These are phyloP conservation scores for Leishmania martiniquensis DNA, from an alignment of 208 protist species.

Conservation along the genomic window DNA sequence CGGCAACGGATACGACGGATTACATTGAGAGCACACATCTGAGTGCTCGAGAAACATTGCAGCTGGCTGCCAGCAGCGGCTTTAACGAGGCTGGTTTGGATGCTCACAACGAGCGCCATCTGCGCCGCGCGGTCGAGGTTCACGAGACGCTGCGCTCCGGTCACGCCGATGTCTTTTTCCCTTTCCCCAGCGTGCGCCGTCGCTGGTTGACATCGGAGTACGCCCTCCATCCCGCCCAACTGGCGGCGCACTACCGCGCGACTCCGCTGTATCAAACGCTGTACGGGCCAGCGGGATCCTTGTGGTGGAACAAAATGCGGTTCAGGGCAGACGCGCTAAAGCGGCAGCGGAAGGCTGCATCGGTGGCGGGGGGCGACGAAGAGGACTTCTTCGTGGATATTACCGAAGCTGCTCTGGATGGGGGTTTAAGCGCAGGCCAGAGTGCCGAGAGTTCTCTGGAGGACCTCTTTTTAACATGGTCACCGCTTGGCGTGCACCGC, in stretches of 20 bases:
- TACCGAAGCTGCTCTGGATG: background rate
- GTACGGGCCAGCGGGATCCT: conserved; percentile 14
- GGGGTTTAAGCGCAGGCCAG: background rate
- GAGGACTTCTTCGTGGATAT: conserved; percentile 13
- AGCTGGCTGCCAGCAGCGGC: background rate
- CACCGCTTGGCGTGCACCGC: conserved; percentile 40
- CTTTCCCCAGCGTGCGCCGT: conserved; percentile 64
- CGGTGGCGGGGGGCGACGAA: background rate
- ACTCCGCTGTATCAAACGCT: conserved; percentile 65
- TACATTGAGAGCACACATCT: conserved; percentile 29
- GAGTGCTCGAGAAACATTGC: conserved; percentile 3
- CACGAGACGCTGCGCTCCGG: conserved; percentile 45
- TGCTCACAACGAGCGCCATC: background rate
- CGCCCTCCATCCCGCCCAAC: conserved; percentile 44
- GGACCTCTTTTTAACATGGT: conserved; percentile 19
- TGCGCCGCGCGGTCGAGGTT: conserved; percentile 36
- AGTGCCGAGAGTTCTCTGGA: background rate
- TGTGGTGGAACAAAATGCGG: conserved; percentile 17
- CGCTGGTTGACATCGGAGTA: conserved; percentile 80
- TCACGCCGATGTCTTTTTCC: conserved; percentile 82
- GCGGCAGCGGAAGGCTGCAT: background rate
- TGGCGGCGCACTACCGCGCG: conserved; percentile 47
- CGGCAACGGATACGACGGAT: conserved; percentile 40
- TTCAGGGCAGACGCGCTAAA: background rate
- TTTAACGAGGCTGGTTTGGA: background rate